Evolutionary conservation across 805 yeast genomes (phyloP).

Genomic region (Cyberlindnera nakhonratchasimensis): DNA sequence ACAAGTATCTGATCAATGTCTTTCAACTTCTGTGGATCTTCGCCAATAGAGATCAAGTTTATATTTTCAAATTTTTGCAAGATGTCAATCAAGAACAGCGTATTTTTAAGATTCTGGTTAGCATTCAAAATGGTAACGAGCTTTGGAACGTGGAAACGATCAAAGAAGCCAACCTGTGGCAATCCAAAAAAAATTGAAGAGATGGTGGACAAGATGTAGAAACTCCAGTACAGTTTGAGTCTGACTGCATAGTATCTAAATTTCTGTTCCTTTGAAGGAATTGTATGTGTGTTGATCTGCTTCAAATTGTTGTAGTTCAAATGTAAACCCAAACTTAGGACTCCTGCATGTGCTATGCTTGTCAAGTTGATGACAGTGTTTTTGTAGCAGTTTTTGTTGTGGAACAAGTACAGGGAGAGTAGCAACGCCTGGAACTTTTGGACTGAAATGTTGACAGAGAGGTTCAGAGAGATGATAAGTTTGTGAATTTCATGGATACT

Average conservation of each 20-base stretch:
- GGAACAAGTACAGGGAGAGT: constrained; percentile 26
- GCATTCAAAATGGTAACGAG: constrained; percentile 34
- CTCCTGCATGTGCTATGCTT: constrained; percentile 20
- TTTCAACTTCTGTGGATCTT: constrained; percentile 21
- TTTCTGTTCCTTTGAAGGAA: constrained; percentile 15
- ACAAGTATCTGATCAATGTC: constrained; percentile 16
- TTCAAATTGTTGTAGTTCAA: constrained; percentile 26
- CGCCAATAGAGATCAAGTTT: constrained; percentile 20
- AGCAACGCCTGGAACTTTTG: constrained; percentile 24
- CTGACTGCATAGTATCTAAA: constrained; percentile 26
- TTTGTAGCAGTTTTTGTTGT: constrained; percentile 28
- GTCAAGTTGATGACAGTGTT: constrained; percentile 24
- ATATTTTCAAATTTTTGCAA: constrained; percentile 20
- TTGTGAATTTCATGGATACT: constrained; percentile 29
- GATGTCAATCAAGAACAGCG: constrained; percentile 32
- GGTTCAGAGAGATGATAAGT: constrained; percentile 19
- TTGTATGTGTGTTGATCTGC: constrained; percentile 6
- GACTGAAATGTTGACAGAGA: constrained; percentile 18
- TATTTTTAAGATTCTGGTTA: constrained; percentile 33
- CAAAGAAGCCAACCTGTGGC: constrained; percentile 24
- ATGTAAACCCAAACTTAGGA: constrained; percentile 28
- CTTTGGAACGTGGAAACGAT: constrained; percentile 30
- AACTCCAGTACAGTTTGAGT: constrained; percentile 43
- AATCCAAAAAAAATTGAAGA: constrained; percentile 24
- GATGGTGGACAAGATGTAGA: constrained; percentile 31